phyloP scores from a whole-genome alignment of 2,329 filamentous ascomycete species.

The Fusarium sulawesiense region DNA sequence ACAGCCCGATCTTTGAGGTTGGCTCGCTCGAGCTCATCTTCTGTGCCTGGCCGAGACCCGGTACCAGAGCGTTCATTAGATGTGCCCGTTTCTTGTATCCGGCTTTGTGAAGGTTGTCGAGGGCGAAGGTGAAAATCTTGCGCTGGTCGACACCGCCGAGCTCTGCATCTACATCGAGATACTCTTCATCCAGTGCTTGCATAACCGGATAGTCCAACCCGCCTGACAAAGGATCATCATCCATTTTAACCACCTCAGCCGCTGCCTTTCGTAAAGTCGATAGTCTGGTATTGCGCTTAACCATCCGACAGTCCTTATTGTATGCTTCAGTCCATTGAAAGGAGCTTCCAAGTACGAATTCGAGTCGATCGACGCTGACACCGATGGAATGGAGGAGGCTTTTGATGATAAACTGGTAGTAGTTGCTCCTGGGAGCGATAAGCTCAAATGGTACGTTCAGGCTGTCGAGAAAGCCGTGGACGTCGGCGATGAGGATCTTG shows the following conservation, averaged over 20 bases:
- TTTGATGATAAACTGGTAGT: background rate
- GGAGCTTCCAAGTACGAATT: background rate
- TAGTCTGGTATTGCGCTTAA: fast-evolving
- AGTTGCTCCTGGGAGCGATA: background rate
- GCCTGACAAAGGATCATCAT: fast-evolving
- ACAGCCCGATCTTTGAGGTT: background rate
- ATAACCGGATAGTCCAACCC: background rate
- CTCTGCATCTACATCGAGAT: background rate
- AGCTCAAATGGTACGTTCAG: fast-evolving
- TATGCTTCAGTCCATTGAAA: background rate
- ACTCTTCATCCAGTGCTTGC: slow-evolving; percentile 1
- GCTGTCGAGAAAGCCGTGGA: background rate
- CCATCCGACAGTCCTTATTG: fast-evolving
- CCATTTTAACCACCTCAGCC: background rate
- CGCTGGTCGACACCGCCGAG: background rate
- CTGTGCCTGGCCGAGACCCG: background rate
- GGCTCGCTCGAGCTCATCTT: slow-evolving; percentile 14
- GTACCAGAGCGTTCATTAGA: background rate
- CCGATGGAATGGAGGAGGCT: background rate
- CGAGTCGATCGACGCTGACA: background rate
- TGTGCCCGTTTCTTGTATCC: background rate
- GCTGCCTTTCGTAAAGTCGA: background rate
- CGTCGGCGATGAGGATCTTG: slow-evolving; percentile 1
- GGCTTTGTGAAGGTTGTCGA: background rate
- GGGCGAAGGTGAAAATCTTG: background rate